These are phyloP conservation scores for Aspergillus pseudoviridinutans DNA, from an alignment of 2,329 filamentous ascomycete species.

Conservation along the genomic window DNA sequence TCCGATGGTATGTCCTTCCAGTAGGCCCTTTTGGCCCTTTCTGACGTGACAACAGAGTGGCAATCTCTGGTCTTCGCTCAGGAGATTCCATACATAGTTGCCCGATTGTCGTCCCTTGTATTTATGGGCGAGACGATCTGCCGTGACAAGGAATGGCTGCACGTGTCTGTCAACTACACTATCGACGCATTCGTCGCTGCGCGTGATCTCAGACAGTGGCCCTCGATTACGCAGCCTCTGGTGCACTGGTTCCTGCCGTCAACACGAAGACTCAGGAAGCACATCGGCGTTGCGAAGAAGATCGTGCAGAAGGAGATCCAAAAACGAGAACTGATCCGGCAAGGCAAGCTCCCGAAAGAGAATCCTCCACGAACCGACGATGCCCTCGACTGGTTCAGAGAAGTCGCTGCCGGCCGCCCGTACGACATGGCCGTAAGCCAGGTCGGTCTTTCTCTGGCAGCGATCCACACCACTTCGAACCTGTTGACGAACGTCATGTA, in stretches of 20 bases:
- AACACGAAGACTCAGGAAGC: conserved; percentile 35
- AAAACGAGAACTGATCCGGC: conserved; percentile 16
- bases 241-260: conserved; percentile 45
- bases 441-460: conserved; percentile 27
- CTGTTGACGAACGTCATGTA: conserved; percentile 49
- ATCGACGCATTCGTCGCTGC: conserved; percentile 20
- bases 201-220: conserved; percentile 42
- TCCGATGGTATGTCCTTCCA: conserved; percentile 20
- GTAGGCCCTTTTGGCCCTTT: neutral
- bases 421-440: conserved; percentile 19
- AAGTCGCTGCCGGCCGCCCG: conserved; percentile 11
- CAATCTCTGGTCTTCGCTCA: conserved; percentile 52
- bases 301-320: conserved; percentile 31
- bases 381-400: conserved; percentile 27
- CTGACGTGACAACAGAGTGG: conserved; percentile 44
- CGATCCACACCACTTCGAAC: conserved; percentile 34
- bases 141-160: conserved; percentile 53
- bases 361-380: conserved; percentile 15
- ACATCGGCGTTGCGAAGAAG: conserved; percentile 34
- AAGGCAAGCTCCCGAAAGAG: conserved; percentile 16
- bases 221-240: conserved; percentile 38
- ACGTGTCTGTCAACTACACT: conserved; percentile 25
- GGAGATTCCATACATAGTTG: conserved; percentile 50
- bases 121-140: conserved; percentile 52
- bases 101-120: conserved; percentile 51